phyloP scores from a whole-genome alignment of 108 stramenopile genomes.

The Poteriospumella lacustris region DNA sequence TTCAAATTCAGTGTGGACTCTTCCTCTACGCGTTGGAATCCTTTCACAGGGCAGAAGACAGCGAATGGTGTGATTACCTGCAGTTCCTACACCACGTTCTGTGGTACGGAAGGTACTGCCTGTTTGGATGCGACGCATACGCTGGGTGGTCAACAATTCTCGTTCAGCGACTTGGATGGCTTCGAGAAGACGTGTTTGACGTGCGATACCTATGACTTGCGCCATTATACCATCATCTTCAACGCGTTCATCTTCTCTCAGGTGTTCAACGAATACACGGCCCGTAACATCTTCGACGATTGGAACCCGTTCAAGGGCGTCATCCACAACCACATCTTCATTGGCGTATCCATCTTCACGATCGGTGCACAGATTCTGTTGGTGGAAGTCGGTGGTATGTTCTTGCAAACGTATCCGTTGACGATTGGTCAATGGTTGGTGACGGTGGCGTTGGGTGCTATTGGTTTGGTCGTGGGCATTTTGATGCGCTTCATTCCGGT shows the following conservation, averaged over 20 bases:
- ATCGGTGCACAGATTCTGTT: constrained; percentile 42
- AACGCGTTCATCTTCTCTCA: constrained; percentile 89
- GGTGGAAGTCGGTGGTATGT: constrained; percentile 42
- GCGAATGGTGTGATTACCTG: background rate
- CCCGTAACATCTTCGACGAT: constrained; percentile 40
- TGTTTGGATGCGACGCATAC: background rate
- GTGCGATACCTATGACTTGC: background rate
- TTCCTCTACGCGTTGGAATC: background rate
- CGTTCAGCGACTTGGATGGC: constrained; percentile 6
- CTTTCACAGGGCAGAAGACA: background rate
- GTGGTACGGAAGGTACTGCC: constrained; percentile 23
- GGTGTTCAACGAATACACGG: constrained; percentile 90
- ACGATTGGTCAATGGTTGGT: constrained; percentile 33
- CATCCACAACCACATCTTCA: constrained; percentile 70
- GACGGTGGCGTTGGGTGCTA: constrained; percentile 35
- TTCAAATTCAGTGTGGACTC: background rate
- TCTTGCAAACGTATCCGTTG: constrained; percentile 36
- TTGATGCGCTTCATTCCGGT: constrained; percentile 50
- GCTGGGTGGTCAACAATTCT: constrained; percentile 11
- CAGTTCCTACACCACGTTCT: constrained; percentile 24
- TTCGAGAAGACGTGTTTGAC: background rate
- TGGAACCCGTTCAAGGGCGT: constrained; percentile 70
- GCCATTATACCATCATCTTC: constrained; percentile 85
- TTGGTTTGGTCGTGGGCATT: constrained; percentile 38
- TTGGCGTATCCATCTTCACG: constrained; percentile 68